Percentiles rank a stretch among this genome's conserved stretches.
phyloP scores from a whole-genome alignment of 345 rosid species.

The Lenwebbia sp. region DNA sequence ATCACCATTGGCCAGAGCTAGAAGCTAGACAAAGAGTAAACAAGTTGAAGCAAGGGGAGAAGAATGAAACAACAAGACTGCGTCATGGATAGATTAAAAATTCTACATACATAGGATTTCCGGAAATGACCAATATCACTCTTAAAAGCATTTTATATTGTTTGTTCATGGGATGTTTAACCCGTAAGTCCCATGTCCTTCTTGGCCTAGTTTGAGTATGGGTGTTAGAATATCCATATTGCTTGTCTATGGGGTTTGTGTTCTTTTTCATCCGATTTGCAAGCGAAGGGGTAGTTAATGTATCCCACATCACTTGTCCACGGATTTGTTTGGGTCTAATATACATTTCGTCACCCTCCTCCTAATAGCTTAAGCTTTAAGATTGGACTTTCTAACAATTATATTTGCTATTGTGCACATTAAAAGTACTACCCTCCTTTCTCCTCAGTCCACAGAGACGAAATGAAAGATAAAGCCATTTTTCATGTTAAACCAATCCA shows the following conservation, averaged over 20 bases:
- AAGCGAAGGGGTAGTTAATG: neutral
- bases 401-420: neutral
- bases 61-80: neutral
- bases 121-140: neutral
- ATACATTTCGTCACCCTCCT: neutral
- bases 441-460: neutral
- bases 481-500: too few relatives aligned
- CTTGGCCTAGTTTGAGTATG: neutral
- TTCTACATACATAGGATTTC: neutral
- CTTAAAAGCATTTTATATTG: neutral
- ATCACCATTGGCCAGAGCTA: constrained; percentile 93
- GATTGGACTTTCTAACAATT: neutral
- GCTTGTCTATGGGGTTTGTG: neutral
- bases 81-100: neutral
- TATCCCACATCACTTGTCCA: neutral
- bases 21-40: constrained; percentile 39
- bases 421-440: neutral
- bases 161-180: neutral
- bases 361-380: neutral
- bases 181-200: neutral
- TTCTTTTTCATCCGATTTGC: neutral
- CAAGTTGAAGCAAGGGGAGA: neutral
- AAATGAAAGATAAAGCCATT: neutral
- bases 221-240: neutral
- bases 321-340: neutral